These are phyloP conservation scores for Combretum micranthum DNA, from an alignment of 345 rosid species.

Conservation along the genomic window DNA sequence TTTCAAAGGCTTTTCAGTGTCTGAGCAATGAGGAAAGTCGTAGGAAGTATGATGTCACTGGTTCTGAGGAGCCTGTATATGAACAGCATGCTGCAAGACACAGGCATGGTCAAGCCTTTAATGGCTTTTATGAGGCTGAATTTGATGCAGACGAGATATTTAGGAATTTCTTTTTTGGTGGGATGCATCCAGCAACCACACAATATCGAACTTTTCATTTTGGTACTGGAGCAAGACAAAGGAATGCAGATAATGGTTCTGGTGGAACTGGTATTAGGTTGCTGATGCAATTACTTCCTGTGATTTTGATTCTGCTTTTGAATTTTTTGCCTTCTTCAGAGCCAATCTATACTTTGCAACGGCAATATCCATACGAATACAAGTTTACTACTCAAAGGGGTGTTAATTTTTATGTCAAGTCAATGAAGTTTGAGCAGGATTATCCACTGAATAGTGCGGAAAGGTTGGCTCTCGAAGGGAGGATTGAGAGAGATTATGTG, in stretches of 20 bases:
- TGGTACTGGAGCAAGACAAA: slow-evolving; percentile 53
- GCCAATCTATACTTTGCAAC: slow-evolving; percentile 57
- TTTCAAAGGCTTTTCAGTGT: slow-evolving; percentile 91
- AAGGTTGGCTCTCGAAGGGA: slow-evolving; percentile 42
- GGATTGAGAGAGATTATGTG: slow-evolving; percentile 74
- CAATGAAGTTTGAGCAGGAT: slow-evolving; percentile 69
- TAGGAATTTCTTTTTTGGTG: slow-evolving; percentile 87
- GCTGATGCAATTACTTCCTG: slow-evolving; percentile 76
- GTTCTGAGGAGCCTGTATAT: slow-evolving; percentile 67
- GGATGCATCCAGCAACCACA: slow-evolving; percentile 63
- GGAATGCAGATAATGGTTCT: slow-evolving; percentile 44
- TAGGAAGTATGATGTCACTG: slow-evolving; percentile 63
- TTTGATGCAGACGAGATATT: slow-evolving; percentile 91
- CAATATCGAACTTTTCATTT: slow-evolving; percentile 68
- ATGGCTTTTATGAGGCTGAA: slow-evolving; percentile 63
- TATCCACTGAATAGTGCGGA: slow-evolving; percentile 44
- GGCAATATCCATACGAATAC: slow-evolving; percentile 69
- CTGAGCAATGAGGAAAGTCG: slow-evolving; percentile 64
- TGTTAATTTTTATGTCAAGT: slow-evolving; percentile 77
- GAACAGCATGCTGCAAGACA: slow-evolving; percentile 39
- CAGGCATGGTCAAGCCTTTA: slow-evolving; percentile 32
- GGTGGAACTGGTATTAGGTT: slow-evolving; percentile 54
- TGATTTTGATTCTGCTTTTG: slow-evolving; percentile 59
- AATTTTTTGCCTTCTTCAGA: slow-evolving; percentile 73
- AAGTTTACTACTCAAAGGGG: slow-evolving; percentile 63